Evolutionary conservation across 129 eudicot species (phyloP).

Genomic region (Ambrosia artemisiifolia): DNA sequence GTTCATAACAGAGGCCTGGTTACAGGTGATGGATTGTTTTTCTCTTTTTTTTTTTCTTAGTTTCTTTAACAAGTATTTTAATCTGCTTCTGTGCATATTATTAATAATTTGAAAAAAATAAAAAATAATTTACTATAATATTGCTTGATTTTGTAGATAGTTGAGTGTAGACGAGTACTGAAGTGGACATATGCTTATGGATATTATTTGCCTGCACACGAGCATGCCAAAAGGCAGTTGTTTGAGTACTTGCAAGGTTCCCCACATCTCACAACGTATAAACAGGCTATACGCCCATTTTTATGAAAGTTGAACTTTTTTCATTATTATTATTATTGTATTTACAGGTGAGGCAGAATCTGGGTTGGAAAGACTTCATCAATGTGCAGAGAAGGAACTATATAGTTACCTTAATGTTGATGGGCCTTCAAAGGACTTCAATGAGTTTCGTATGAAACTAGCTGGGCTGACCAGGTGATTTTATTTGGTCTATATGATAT

Average conservation of each 20-base stretch:
- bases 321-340: not conserved
- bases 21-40: constrained; percentile 49
- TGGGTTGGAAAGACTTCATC: constrained; percentile 93
- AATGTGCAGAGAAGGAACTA: constrained; percentile 95
- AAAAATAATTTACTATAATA: not conserved
- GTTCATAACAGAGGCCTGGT: constrained; percentile 97
- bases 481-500: not conserved
- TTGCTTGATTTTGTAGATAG: constrained; percentile 54
- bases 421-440: constrained; percentile 77
- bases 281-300: not conserved
- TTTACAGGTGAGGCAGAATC: constrained; percentile 94
- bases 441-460: constrained; percentile 86
- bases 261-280: constrained; percentile 12
- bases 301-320: not conserved
- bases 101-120: too few species aligned
- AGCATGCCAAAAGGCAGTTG: constrained; percentile 86
- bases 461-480: constrained; percentile 89
- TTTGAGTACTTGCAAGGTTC: constrained; percentile 97
- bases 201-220: constrained; percentile 81
- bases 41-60: not conserved
- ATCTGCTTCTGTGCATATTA: too few species aligned
- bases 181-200: constrained; percentile 99
- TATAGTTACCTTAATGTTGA: constrained; percentile 59
- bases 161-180: constrained; percentile 93
- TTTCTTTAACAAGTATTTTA: not conserved